Evolutionary conservation across 352 stramenopile genomes (phyloP).

Genomic region (Globisporangium recalcitrans): DNA sequence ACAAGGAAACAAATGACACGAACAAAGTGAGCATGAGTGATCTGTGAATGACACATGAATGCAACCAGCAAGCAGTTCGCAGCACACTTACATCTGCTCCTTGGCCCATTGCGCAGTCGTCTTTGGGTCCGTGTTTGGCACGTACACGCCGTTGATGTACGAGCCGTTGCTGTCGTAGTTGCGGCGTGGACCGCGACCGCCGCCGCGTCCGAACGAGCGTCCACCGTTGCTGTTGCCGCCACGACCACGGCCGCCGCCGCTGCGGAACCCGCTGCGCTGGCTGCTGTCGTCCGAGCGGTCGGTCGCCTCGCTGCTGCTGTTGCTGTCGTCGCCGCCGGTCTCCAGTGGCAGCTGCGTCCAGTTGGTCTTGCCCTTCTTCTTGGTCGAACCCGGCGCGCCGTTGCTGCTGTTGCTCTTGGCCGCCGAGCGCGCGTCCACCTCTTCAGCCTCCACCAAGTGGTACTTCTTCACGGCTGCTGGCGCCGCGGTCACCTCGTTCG

Average conservation of each 20-base stretch:
- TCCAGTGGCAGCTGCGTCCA: conserved; percentile 68
- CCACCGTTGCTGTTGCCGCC: conserved; percentile 20
- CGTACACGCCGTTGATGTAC: conserved; percentile 78
- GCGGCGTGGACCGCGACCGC: conserved; percentile 35
- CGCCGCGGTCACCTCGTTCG: conserved; percentile 20
- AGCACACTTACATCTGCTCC: conserved; percentile 67
- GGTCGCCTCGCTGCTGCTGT: conserved; percentile 14
- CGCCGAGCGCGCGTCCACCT: conserved; percentile 41
- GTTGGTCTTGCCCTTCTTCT: conserved; percentile 72
- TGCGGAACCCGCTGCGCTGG: conserved; percentile 21
- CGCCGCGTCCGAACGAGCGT: conserved; percentile 12
- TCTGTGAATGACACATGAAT: too few relatives aligned
- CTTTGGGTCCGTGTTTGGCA: conserved; percentile 60
- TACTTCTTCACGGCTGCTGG: conserved; percentile 58
- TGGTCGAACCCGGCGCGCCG: conserved; percentile 17
- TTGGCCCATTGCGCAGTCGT: conserved; percentile 80
- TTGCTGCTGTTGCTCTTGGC: conserved; percentile 3
- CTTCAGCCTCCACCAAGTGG: conserved; percentile 75
- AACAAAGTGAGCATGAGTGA: conserved; percentile 8
- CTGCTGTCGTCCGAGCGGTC: conserved; percentile 12
- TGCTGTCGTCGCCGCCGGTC: conserved; percentile 22
- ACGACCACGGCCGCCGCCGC: conserved; percentile 20
- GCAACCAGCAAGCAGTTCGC: too few relatives aligned
- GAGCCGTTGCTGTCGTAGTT: conserved; percentile 51
- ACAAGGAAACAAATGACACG: neutral